Evolutionary conservation across 345 rosid genomes (phyloP).

Genomic region (Eucalyptus dawsonii): DNA sequence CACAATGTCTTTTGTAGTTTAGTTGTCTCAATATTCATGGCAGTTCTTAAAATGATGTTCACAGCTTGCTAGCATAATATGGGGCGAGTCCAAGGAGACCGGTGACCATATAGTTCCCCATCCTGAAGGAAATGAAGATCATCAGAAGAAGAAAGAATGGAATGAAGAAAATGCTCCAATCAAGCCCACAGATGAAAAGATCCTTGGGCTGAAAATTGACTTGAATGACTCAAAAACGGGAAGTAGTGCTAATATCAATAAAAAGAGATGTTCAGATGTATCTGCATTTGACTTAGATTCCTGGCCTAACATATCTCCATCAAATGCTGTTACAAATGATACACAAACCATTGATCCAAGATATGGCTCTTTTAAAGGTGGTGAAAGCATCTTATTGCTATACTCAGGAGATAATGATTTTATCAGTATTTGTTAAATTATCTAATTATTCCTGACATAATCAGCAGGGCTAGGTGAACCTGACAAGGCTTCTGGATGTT

Average conservation of each 20-base stretch:
- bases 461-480: conserved; percentile 35
- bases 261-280: conserved; percentile 23
- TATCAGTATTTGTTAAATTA: not conserved
- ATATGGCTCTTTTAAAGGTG: conserved; percentile 35
- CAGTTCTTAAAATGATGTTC: not conserved
- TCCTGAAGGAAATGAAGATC: conserved; percentile 31
- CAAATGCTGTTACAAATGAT: conserved; percentile 28
- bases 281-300: conserved; percentile 17
- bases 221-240: conserved; percentile 27
- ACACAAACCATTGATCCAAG: conserved; percentile 27
- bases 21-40: not conserved
- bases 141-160: conserved; percentile 34
- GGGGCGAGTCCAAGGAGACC: conserved; percentile 54
- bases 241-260: conserved; percentile 23
- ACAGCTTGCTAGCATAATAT: conserved; percentile 85
- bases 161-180: conserved; percentile 24
- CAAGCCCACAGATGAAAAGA: conserved; percentile 32
- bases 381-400: not conserved
- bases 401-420: not conserved
- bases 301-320: conserved; percentile 41
- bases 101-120: conserved; percentile 80
- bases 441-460: conserved; percentile 12
- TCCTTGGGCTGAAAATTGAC: conserved; percentile 16
- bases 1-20: not conserved
- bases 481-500: conserved; percentile 37